Evolutionary conservation across 2,329 filamentous ascomycete species (phyloP).

Genomic region (Taxawa tesnikishii): DNA sequence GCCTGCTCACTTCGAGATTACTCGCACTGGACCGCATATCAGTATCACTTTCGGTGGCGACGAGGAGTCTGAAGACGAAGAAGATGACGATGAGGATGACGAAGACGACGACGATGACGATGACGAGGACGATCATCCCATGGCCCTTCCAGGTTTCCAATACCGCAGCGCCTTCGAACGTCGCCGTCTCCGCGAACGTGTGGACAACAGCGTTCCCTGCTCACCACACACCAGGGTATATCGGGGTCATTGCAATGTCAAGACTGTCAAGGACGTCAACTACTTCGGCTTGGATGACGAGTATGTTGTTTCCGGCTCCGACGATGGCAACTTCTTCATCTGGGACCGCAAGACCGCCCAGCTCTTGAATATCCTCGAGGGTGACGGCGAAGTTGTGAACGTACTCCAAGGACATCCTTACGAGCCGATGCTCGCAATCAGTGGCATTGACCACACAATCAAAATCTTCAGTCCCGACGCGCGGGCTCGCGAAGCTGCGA

Average conservation of each 20-base stretch:
- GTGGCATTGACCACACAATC: slow-evolving; percentile 55
- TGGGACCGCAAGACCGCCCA: slow-evolving; percentile 52
- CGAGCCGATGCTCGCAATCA: slow-evolving; percentile 53
- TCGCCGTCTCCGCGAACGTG: slow-evolving; percentile 32
- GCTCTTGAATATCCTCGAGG: slow-evolving; percentile 53
- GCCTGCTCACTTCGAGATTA: neutral
- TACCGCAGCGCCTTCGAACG: slow-evolving; percentile 38
- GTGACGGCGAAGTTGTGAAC: slow-evolving; percentile 58
- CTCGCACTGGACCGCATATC: slow-evolving; percentile 2
- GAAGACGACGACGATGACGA: slow-evolving; percentile 23
- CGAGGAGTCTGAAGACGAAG: slow-evolving; percentile 14
- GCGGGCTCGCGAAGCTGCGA: slow-evolving; percentile 43
- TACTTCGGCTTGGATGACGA: slow-evolving; percentile 56
- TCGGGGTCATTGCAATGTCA: slow-evolving; percentile 53
- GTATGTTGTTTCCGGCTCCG: slow-evolving; percentile 55
- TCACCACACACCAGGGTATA: slow-evolving; percentile 45
- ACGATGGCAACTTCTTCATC: slow-evolving; percentile 56
- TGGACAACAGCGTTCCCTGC: slow-evolving; percentile 44
- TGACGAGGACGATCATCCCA: slow-evolving; percentile 20
- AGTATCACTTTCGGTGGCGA: slow-evolving; percentile 6
- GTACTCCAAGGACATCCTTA: slow-evolving; percentile 57
- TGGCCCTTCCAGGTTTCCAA: slow-evolving; percentile 22
- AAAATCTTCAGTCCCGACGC: slow-evolving; percentile 55
- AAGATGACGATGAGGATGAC: slow-evolving; percentile 14
- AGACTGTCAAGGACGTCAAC: slow-evolving; percentile 58